Conservation (phyloP, 1,284 basidiomycete species). For the Meira miltonrushii region DNA sequence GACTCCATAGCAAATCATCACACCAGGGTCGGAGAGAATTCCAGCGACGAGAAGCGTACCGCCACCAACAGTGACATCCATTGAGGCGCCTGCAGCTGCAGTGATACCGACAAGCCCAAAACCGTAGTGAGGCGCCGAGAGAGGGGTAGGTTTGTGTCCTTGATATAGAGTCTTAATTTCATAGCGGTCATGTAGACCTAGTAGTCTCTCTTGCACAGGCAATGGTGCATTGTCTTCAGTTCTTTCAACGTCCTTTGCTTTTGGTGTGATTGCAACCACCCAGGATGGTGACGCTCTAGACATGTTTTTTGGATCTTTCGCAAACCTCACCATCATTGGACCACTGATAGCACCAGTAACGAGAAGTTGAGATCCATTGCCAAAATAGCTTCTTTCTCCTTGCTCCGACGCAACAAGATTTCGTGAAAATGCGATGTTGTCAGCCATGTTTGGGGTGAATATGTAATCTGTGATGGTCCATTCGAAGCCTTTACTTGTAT, state of each 20-base stretch:
- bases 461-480: neutral
- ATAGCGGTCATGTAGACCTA: constrained; percentile 11
- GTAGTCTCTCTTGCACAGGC: constrained; percentile 11
- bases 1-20: constrained; percentile 16
- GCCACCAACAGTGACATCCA: neutral
- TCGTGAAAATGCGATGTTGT: constrained; percentile 7
- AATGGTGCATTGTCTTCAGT: constrained; percentile 14
- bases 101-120: neutral
- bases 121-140: neutral
- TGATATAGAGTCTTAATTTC: constrained; percentile 15
- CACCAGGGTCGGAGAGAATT: constrained; percentile 12
- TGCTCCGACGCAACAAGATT: neutral
- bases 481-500: neutral
- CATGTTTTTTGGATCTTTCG: neutral
- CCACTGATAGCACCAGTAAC: neutral
- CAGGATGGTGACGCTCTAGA: constrained; percentile 12
- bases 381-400: neutral
- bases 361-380: neutral
- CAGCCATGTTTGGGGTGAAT: neutral
- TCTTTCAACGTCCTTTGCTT: neutral
- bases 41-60: constrained; percentile 21
- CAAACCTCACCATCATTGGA: neutral
- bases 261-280: constrained; percentile 12
- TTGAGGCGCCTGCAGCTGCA: neutral
- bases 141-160: neutral